Conservation (phyloP, 2,329 filamentous ascomycete species). For the Fonsecaea pugnacius region DNA sequence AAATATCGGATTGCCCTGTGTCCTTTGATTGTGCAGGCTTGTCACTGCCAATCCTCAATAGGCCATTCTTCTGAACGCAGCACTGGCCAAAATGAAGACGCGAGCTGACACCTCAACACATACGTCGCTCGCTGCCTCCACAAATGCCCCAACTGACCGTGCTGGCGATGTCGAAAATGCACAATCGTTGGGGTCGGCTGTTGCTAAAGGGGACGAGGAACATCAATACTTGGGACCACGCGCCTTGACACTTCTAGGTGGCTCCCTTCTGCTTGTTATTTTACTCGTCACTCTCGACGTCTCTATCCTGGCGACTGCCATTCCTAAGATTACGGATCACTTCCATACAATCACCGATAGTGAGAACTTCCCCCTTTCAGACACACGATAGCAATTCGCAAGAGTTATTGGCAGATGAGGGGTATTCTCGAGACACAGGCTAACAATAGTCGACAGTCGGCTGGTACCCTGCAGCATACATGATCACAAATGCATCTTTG, state of each 20-base stretch:
- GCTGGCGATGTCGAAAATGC: background rate
- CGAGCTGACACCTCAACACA: background rate
- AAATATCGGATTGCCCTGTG: background rate
- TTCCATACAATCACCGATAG: slow-evolving; percentile 47
- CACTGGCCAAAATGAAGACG: background rate
- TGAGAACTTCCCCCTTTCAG: background rate
- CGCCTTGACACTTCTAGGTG: slow-evolving; percentile 1
- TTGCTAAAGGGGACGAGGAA: background rate
- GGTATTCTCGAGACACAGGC: background rate
- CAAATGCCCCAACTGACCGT: background rate
- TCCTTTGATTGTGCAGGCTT: background rate
- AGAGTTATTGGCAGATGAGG: background rate
- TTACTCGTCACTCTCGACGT: slow-evolving; percentile 19
- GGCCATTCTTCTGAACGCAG: background rate
- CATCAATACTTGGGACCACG: slow-evolving; percentile 12
- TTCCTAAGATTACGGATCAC: slow-evolving; percentile 39
- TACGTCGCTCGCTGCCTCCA: background rate
- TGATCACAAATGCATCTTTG: slow-evolving; percentile 50
- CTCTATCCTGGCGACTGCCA: slow-evolving; percentile 35
- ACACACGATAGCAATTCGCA: background rate
- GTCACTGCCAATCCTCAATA: background rate
- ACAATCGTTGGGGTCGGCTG: background rate
- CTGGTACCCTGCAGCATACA: slow-evolving; percentile 49
- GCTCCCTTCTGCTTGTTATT: slow-evolving; percentile 14
- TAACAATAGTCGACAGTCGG: slow-evolving; percentile 32